These are phyloP conservation scores for Cytospora mali DNA, from an alignment of 2,329 filamentous ascomycete genomes.

Conservation along the genomic window DNA sequence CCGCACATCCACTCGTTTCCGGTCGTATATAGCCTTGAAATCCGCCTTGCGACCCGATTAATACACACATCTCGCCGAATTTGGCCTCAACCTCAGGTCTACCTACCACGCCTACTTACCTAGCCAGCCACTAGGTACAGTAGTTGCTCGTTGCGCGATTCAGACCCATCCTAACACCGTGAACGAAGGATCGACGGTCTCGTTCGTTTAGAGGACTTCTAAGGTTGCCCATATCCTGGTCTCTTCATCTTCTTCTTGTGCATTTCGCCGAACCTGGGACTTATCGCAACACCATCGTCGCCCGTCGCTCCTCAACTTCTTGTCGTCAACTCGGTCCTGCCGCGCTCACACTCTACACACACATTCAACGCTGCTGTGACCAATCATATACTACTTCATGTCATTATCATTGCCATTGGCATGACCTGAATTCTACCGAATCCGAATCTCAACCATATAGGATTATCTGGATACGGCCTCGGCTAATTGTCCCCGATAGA, in stretches of 20 bases:
- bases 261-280: background rate
- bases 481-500: slow-evolving; percentile 4
- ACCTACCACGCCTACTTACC: no score
- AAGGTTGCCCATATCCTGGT: slow-evolving; percentile 9
- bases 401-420: background rate
- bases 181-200: slow-evolving; percentile 13
- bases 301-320: background rate
- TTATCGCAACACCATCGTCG: background rate
- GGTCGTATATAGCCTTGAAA: background rate
- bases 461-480: background rate
- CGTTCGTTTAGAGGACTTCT: slow-evolving; percentile 3
- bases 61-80: no score
- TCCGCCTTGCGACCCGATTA: no score
- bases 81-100: background rate
- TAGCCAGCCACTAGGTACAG: no score
- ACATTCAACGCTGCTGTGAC: background rate
- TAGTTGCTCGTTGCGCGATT: no score
- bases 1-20: slow-evolving; percentile 22
- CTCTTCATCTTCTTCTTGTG: slow-evolving; percentile 15
- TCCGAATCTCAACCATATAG: background rate
- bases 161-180: background rate
- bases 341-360: background rate
- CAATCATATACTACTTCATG: background rate
- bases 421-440: background rate
- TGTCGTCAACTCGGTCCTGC: background rate